Conservation (phyloP, 176 grass and related monocot species). For the Oryza glaberrima region DNA sequence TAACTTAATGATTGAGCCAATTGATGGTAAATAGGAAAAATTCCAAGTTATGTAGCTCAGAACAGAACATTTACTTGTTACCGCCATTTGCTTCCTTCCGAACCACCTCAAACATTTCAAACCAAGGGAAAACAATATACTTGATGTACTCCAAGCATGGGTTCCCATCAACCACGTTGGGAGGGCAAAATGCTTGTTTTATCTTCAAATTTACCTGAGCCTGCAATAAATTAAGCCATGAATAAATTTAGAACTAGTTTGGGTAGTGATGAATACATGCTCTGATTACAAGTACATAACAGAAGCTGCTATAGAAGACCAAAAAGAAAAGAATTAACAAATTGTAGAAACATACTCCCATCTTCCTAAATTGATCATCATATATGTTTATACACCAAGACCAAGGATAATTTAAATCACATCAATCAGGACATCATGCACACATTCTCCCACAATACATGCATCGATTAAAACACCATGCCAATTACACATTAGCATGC, state of each 20-base stretch:
- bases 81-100: constrained; percentile 76
- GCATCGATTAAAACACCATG: no score
- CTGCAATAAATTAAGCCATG: constrained; percentile 39
- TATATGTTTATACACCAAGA: no score
- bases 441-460: no score
- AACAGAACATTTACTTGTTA: constrained; percentile 71
- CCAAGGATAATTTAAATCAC: no score
- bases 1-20: no score
- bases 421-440: no score
- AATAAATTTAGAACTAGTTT: not conserved
- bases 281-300: not conserved
- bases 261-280: not conserved
- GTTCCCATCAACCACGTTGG: constrained; percentile 77
- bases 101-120: constrained; percentile 72
- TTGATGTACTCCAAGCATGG: constrained; percentile 93
- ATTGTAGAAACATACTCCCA: not conserved
- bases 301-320: not conserved
- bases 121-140: constrained; percentile 93
- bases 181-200: constrained; percentile 93
- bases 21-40: not conserved
- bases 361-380: no score
- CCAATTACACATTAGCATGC: no score
- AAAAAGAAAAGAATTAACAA: not conserved
- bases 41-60: constrained; percentile 3
- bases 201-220: constrained; percentile 89